phyloP scores from a whole-genome alignment of 1,139 yeast genomes.

The Taiozyma sp. region DNA sequence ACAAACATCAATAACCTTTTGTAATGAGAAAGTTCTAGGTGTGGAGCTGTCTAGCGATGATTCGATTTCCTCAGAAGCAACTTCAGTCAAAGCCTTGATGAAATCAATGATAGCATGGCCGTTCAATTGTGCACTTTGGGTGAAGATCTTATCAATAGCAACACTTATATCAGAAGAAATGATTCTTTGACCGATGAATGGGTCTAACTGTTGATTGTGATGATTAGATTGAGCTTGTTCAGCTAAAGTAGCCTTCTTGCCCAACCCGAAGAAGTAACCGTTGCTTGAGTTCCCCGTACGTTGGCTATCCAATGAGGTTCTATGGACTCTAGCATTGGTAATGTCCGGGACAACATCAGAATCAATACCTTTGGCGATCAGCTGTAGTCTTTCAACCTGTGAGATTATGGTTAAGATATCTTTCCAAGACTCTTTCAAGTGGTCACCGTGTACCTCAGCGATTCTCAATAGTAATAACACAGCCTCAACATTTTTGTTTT shows the following conservation, averaged over 20 bases:
- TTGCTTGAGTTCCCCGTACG: constrained; percentile 29
- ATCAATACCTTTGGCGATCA: constrained; percentile 85
- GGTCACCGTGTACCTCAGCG: constrained; percentile 74
- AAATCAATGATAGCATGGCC: constrained; percentile 86
- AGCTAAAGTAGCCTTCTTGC: constrained; percentile 40
- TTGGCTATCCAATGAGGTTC: constrained; percentile 52
- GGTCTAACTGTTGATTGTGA: constrained; percentile 43
- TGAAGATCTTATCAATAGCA: constrained; percentile 80
- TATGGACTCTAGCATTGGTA: constrained; percentile 55
- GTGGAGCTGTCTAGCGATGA: constrained; percentile 76
- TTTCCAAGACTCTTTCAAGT: constrained; percentile 72
- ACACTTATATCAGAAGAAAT: constrained; percentile 76
- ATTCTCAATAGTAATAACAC: constrained; percentile 67
- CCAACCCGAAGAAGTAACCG: constrained; percentile 29
- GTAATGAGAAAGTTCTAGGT: constrained; percentile 89
- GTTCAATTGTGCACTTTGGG: constrained; percentile 71
- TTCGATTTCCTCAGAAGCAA: constrained; percentile 86
- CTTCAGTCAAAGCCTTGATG: constrained; percentile 80
- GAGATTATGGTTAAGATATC: constrained; percentile 79
- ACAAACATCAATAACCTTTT: constrained; percentile 94
- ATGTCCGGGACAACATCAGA: constrained; percentile 86
- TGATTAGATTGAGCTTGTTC: constrained; percentile 45
- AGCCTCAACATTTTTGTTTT: constrained; percentile 76
- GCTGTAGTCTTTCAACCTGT: constrained; percentile 84
- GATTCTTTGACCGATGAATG: constrained; percentile 54